These are phyloP conservation scores for Crotalaria pallida DNA, from an alignment of 306 rosid species.

Conservation along the genomic window DNA sequence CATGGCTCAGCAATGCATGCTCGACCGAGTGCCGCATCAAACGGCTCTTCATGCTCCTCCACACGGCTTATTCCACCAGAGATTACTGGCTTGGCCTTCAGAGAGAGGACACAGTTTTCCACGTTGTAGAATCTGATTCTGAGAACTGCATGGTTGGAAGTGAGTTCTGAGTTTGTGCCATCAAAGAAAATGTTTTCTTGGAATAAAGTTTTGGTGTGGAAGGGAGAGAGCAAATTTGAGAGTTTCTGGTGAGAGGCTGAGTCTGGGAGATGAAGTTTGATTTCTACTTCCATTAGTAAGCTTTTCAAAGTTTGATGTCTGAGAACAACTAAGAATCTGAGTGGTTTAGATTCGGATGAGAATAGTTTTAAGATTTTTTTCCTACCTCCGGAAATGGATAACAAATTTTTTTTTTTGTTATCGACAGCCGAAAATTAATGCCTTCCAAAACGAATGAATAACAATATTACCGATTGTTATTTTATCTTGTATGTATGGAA, in stretches of 20 bases:
- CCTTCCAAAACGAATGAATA: too few species aligned
- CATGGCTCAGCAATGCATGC: constrained; percentile 54
- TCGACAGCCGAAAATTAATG: too few species aligned
- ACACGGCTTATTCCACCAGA: constrained; percentile 41
- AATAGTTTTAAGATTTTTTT: too few species aligned
- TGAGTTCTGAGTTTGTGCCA: constrained; percentile 43
- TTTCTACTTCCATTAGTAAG: constrained; percentile 45
- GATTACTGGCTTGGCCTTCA: constrained; percentile 47
- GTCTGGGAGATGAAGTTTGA: constrained; percentile 51
- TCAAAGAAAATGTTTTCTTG: constrained; percentile 65
- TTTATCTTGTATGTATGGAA: too few species aligned
- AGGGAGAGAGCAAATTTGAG: constrained; percentile 43
- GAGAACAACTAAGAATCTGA: too few species aligned
- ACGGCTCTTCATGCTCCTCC: constrained; percentile 49
- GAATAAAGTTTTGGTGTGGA: constrained; percentile 40
- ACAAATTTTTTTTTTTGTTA: too few species aligned
- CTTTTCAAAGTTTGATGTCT: not conserved
- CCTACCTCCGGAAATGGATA: too few species aligned
- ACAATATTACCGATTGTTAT: too few species aligned
- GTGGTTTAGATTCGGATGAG: too few species aligned
- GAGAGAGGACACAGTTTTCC: constrained; percentile 31
- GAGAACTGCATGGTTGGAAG: constrained; percentile 52
- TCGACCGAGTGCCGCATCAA: constrained; percentile 41
- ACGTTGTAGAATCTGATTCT: constrained; percentile 46
- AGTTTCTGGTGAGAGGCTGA: constrained; percentile 49